Percentiles rank a stretch among this genome's conserved stretches.
phyloP scores from a whole-genome alignment of 1,139 yeast genomes.

The Suhomyces ambrosiae region DNA sequence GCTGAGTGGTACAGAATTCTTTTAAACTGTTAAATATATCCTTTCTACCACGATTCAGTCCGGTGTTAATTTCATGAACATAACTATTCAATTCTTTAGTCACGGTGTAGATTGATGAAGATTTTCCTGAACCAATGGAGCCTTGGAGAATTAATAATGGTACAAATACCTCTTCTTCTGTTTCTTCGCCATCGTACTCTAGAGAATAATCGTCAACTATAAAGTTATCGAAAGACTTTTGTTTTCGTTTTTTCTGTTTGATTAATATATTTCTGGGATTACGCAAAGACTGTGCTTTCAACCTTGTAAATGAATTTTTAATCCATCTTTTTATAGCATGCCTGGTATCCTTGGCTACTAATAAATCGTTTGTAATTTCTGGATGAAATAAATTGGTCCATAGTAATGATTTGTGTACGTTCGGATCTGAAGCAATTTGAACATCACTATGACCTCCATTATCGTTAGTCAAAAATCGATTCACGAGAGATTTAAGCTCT shows the following conservation, averaged over 20 bases:
- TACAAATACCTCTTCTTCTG: constrained; percentile 45
- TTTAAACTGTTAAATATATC: constrained; percentile 66
- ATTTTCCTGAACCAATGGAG: constrained; percentile 75
- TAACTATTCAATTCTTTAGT: constrained; percentile 67
- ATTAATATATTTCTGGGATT: constrained; percentile 32
- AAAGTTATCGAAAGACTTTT: constrained; percentile 28
- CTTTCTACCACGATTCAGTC: constrained; percentile 70
- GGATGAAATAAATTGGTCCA: constrained; percentile 56
- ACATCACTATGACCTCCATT: neutral
- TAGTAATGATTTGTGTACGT: constrained; percentile 19
- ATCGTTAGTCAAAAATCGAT: constrained; percentile 18
- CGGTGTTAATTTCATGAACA: constrained; percentile 80
- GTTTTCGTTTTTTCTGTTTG: constrained; percentile 23
- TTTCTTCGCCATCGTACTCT: constrained; percentile 18
- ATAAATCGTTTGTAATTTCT: constrained; percentile 32
- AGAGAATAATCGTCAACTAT: constrained; percentile 33
- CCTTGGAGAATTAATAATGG: constrained; percentile 75
- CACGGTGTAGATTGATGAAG: constrained; percentile 71
- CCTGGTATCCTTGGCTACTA: constrained; percentile 30
- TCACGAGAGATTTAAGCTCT: constrained; percentile 26
- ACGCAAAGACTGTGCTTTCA: constrained; percentile 35
- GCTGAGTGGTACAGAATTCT: constrained; percentile 83
- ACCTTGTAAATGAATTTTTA: constrained; percentile 44
- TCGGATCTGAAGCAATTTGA: neutral
- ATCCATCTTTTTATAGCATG: constrained; percentile 49